phyloP scores from a whole-genome alignment of 352 stramenopile genomes.

The Globisporangium sylvaticum region DNA sequence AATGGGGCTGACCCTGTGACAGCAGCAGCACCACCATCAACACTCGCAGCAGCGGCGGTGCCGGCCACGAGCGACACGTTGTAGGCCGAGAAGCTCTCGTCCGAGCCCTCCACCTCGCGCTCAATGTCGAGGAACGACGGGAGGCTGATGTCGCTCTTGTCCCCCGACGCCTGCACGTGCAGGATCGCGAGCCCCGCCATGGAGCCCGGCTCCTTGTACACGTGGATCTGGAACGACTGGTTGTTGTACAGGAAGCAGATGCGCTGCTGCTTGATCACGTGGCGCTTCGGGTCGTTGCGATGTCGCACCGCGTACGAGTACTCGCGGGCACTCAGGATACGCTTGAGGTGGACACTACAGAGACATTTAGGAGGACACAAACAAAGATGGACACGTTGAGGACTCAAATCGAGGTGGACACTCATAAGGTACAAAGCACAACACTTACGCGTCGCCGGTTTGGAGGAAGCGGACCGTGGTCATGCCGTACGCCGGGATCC shows the following conservation, averaged over 20 bases:
- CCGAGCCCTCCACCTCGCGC: constrained; percentile 47
- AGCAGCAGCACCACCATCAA: constrained; percentile 3
- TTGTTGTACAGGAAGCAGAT: constrained; percentile 87
- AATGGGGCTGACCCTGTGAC: constrained; percentile 12
- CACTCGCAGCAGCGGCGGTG: constrained; percentile 33
- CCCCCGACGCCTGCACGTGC: constrained; percentile 72
- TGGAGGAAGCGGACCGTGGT: constrained; percentile 80
- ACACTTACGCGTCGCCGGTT: constrained; percentile 65
- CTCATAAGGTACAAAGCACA: neutral
- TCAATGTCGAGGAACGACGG: constrained; percentile 72
- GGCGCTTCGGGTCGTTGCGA: constrained; percentile 54
- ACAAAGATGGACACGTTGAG: neutral
- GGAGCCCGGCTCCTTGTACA: constrained; percentile 75
- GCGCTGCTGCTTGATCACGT: constrained; percentile 86
- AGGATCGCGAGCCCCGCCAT: constrained; percentile 64
- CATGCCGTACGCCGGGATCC: constrained; percentile 82
- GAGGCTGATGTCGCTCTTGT: constrained; percentile 55
- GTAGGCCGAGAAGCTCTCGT: constrained; percentile 76
- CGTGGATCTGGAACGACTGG: constrained; percentile 84
- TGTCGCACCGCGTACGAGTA: constrained; percentile 84
- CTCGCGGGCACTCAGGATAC: constrained; percentile 74
- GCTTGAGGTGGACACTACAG: constrained; percentile 75
- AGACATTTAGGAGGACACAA: neutral
- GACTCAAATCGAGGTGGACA: neutral
- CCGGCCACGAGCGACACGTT: constrained; percentile 67